Evolutionary conservation across 2,329 filamentous ascomycete genomes (phyloP).

Genomic region (Cordyceps pruinosa): DNA sequence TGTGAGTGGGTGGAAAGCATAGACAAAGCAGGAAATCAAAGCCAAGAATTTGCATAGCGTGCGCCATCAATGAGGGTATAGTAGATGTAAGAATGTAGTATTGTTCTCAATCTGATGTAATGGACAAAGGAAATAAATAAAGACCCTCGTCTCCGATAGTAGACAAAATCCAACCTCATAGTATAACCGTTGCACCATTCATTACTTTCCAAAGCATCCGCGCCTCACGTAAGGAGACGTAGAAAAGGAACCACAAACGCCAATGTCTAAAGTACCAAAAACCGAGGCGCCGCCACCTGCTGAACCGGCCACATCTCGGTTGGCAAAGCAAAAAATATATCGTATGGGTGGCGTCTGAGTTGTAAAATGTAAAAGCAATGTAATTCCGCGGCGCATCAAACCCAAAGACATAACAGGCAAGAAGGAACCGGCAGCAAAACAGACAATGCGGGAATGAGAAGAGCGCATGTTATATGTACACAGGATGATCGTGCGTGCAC

Average conservation of each 20-base stretch:
- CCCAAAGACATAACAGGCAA: slow-evolving; percentile 5
- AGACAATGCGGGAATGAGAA: neutral
- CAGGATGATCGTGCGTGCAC: neutral
- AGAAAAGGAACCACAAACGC: neutral
- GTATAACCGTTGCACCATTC: neutral
- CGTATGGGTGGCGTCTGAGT: neutral
- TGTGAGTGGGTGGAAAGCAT: slow-evolving; percentile 57
- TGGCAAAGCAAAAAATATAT: neutral
- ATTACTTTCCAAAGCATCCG: slow-evolving; percentile 10
- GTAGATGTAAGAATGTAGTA: slow-evolving; percentile 6
- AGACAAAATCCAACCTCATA: neutral
- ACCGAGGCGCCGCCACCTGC: neutral
- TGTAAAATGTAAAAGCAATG: neutral
- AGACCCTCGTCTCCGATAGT: neutral
- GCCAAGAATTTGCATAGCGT: neutral
- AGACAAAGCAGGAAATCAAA: slow-evolving; percentile 18
- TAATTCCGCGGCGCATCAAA: slow-evolving; percentile 5
- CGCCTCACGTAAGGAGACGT: neutral
- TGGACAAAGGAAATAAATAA: slow-evolving; percentile 10
- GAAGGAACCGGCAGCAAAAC: neutral
- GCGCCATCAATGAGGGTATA: neutral
- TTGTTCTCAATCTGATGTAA: slow-evolving; percentile 9
- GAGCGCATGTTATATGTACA: slow-evolving; percentile 10
- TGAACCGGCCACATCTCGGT: neutral
- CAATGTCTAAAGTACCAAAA: neutral